A percentile compares a stretch with the other conserved stretches of the same genome.
Conservation (phyloP, 1,139 yeast genomes). For the Eremothecium sinecaudum region DNA sequence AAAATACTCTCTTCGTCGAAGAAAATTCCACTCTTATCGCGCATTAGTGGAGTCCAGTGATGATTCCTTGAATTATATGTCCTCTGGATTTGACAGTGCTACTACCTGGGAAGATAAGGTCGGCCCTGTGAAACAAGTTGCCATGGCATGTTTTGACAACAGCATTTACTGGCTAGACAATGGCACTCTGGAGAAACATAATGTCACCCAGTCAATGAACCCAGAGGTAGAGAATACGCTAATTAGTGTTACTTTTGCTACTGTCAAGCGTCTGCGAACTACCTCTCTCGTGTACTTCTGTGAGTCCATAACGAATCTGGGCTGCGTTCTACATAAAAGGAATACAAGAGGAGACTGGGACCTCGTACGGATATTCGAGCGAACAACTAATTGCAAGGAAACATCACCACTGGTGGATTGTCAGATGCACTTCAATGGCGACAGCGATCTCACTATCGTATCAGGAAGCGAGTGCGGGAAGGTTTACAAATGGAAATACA, state of each 20-base stretch:
- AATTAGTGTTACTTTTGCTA: constrained; percentile 12
- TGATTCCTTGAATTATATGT: constrained; percentile 8
- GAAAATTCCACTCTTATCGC: constrained; percentile 7
- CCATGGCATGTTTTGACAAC: constrained; percentile 17
- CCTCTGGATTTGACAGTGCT: constrained; percentile 3
- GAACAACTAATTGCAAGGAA: constrained; percentile 6
- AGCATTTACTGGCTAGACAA: constrained; percentile 8
- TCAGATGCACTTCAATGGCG: constrained; percentile 6
- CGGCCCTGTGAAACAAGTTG: constrained; percentile 9
- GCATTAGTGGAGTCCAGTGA: constrained; percentile 4
- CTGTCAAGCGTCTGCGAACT: constrained; percentile 13
- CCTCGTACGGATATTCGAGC: constrained; percentile 9
- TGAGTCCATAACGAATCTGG: constrained; percentile 16
- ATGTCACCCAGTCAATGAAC: constrained; percentile 1
- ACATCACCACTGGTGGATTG: constrained; percentile 16
- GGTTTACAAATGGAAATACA: constrained; percentile 15
- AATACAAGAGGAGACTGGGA: constrained; percentile 19
- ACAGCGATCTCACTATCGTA: constrained; percentile 8
- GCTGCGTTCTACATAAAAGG: constrained; percentile 17
- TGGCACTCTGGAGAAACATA: constrained; percentile 1
- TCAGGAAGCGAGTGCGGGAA: constrained; percentile 20
- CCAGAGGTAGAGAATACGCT: constrained; percentile 8
- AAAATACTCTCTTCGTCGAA: constrained; percentile 8
- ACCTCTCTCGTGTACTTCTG: constrained; percentile 10
- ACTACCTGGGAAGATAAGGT: constrained; percentile 7